Evolutionary conservation across 192 early-diverging fungal species (phyloP).

Genomic region (Coemansia sp.): DNA sequence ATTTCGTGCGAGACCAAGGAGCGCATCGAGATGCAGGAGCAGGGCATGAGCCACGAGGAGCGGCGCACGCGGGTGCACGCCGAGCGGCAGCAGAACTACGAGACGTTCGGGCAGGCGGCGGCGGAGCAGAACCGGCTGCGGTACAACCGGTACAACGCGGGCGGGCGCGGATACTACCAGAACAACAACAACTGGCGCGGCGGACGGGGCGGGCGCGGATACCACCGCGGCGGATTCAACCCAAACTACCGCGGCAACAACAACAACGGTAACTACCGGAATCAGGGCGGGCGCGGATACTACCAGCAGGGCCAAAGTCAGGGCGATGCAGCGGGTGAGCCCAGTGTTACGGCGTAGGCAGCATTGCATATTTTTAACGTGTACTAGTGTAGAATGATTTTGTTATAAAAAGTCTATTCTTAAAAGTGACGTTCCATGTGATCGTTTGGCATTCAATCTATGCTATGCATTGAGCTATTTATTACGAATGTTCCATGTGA

Average conservation of each 20-base stretch:
- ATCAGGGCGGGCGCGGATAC: conserved; percentile 47
- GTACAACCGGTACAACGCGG: conserved; percentile 48
- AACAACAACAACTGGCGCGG: conserved; percentile 22
- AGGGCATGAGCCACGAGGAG: conserved; percentile 59
- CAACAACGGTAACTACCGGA: conserved; percentile 34
- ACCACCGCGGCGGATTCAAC: conserved; percentile 50
- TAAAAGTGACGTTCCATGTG: conserved; percentile 16
- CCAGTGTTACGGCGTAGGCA: conserved; percentile 12
- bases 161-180: conserved; percentile 52
- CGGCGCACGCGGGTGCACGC: conserved; percentile 77
- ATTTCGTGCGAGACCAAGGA: conserved; percentile 97
- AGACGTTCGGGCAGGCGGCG: conserved; percentile 92
- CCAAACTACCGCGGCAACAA: conserved; percentile 13
- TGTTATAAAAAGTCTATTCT: neutral
- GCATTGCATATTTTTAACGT: neutral
- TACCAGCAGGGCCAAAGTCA: conserved; percentile 42
- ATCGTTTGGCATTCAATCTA: too few species aligned
- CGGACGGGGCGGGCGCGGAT: conserved; percentile 44
- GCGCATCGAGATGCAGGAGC: conserved; percentile 58
- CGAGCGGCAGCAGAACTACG: conserved; percentile 89
- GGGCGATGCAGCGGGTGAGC: conserved; percentile 14
- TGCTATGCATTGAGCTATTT: too few species aligned
- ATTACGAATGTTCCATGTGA: too few species aligned
- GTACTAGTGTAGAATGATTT: neutral
- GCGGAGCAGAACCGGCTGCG: conserved; percentile 66